Evolutionary conservation across 2,329 filamentous ascomycete species (phyloP), one percentile per base, ranked within the genome.

Genomic region (Botrytis aclada): DNA sequence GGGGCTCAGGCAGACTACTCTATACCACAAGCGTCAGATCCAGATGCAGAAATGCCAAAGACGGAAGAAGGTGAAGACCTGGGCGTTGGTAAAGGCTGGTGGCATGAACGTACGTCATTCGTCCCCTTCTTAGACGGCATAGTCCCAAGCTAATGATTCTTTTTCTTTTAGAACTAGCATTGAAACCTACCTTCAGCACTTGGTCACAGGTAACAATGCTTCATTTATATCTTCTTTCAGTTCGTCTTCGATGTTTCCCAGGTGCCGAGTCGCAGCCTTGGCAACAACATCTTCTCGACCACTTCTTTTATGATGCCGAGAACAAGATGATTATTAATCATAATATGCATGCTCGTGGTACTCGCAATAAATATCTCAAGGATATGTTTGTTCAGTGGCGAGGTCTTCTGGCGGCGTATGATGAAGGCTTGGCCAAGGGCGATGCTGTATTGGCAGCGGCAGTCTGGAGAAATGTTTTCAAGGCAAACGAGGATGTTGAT

Each of bases 131-230:
- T 34, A 65, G 56, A 12, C 4, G n/a, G 18, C 25, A 4, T 54
- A 18, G n/a, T 41, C 34, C 47, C 29, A n/a, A 47, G 41, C 75
- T 76, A 67, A 73, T 56, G 12, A 16, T n/a, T 51, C 56, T 51
- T 22, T 29, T 54, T 56, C n/a, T 25, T 22, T 22, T 79, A 97
- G 93, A 91, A 69, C 89, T 97, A 76, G 88, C 88, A 39, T 88
- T 99, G 29, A 86, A 88, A 45, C 93, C 94, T 0, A 98, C 94
- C 0, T 99, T 99, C 83, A 95, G 91, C 81, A 95, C 93, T 72
- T 99, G 96, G 96, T 93, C 94, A 32, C 95, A 98, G 83, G 91
- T 98, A 62, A 96, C 95, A 51, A 97, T 97, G 87, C 88, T 99
- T 73, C 95, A 99, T 85, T 92, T 99, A 88, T 98, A 97, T 85